phyloP scores from a whole-genome alignment of 345 rosid genomes.

The Barbarea vulgaris region DNA sequence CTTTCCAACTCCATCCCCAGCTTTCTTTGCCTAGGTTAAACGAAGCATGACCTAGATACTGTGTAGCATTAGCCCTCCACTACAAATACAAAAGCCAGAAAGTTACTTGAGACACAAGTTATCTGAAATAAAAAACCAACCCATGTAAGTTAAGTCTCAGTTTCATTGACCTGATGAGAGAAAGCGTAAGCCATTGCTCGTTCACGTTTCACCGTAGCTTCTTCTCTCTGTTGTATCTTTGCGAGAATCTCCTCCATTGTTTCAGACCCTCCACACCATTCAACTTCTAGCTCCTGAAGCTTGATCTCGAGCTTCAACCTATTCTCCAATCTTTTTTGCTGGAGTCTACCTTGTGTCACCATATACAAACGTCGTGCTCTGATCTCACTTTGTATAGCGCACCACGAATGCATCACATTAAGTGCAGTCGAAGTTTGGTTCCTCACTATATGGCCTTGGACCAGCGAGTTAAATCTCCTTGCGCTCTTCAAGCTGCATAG shows the following conservation, averaged over 20 bases:
- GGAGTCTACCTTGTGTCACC: conserved; percentile 74
- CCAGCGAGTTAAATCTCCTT: conserved; percentile 59
- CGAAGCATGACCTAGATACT: conserved; percentile 78
- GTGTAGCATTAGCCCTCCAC: conserved; percentile 89
- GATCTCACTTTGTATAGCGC: conserved; percentile 66
- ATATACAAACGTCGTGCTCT: conserved; percentile 62
- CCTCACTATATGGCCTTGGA: conserved; percentile 53
- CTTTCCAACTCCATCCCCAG: conserved; percentile 96
- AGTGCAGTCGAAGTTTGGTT: conserved; percentile 63
- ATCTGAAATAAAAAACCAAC: neutral
- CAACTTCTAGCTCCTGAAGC: conserved; percentile 75
- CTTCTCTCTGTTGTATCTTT: conserved; percentile 79
- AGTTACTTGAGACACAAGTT: conserved; percentile 28
- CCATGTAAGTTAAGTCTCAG: neutral
- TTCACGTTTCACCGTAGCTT: conserved; percentile 79
- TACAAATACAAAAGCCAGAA: conserved; percentile 31
- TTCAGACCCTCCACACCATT: conserved; percentile 78
- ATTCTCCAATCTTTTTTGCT: conserved; percentile 66
- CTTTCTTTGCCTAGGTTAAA: conserved; percentile 64
- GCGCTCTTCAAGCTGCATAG: conserved; percentile 50
- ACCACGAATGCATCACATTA: conserved; percentile 69
- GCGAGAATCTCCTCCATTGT: conserved; percentile 82
- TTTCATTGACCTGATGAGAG: conserved; percentile 73
- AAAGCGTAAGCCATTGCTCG: conserved; percentile 92
- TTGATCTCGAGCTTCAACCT: conserved; percentile 77